Evolutionary conservation across 2,329 filamentous ascomycete species (phyloP).

Genomic region (Ceratocystis cubensis): DNA sequence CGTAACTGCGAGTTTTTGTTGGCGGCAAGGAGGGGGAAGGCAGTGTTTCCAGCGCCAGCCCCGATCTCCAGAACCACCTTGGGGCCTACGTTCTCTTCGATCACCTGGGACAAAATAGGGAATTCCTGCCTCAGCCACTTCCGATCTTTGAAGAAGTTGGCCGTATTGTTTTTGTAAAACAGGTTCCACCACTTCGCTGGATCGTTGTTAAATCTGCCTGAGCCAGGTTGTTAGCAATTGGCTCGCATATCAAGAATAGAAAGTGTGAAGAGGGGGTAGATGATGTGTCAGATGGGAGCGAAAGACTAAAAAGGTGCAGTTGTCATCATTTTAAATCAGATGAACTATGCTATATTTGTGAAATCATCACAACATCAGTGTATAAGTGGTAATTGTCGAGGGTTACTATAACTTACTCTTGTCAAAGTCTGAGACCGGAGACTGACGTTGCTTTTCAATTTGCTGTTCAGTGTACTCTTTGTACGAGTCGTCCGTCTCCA

Average conservation of each 20-base stretch:
- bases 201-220: slow-evolving; percentile 72
- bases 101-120: slow-evolving; percentile 68
- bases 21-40: slow-evolving; percentile 74
- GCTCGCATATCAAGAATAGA: slow-evolving; percentile 16
- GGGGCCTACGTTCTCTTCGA: slow-evolving; percentile 53
- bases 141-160: slow-evolving; percentile 97
- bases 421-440: slow-evolving; percentile 87
- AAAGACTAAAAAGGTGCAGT: slow-evolving; percentile 49
- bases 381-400: slow-evolving; percentile 16
- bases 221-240: slow-evolving; percentile 21
- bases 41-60: slow-evolving; percentile 90
- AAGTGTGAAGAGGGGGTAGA: slow-evolving; percentile 22
- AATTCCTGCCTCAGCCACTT: slow-evolving; percentile 98
- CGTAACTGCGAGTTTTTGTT: slow-evolving; percentile 73
- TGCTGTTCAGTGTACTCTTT: slow-evolving; percentile 74
- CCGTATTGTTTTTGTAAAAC: slow-evolving; percentile 95
- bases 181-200: slow-evolving; percentile 96
- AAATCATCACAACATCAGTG: slow-evolving; percentile 43
- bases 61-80: slow-evolving; percentile 76
- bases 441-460: slow-evolving; percentile 68
- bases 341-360: slow-evolving; percentile 53
- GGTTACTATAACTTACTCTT: slow-evolving; percentile 44
- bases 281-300: slow-evolving; percentile 56
- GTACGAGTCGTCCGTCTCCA: slow-evolving; percentile 82
- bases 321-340: slow-evolving; percentile 55